phyloP scores from a whole-genome alignment of 2,329 filamentous ascomycete species.

The Malbranchea zuffiana region DNA sequence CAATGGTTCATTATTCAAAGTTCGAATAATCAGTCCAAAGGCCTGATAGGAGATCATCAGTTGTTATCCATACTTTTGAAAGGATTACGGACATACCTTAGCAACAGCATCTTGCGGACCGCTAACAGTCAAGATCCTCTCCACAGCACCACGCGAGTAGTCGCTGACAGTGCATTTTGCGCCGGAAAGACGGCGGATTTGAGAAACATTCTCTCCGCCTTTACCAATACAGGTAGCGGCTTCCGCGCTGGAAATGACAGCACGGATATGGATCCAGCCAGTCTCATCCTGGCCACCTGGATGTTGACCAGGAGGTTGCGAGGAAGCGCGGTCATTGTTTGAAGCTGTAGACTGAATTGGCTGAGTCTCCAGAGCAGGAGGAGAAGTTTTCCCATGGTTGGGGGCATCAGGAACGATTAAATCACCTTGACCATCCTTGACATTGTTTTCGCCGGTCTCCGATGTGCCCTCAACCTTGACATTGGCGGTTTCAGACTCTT shows the following conservation, averaged over 20 bases:
- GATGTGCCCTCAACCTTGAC: slow-evolving; percentile 36
- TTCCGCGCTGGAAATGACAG: slow-evolving; percentile 94
- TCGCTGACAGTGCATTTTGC: slow-evolving; percentile 99
- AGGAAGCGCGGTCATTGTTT: slow-evolving; percentile 41
- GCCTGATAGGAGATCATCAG: slow-evolving; percentile 45
- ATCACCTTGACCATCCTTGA: slow-evolving; percentile 54
- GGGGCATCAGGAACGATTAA: slow-evolving; percentile 56
- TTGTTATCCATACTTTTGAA: not conserved
- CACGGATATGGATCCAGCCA: slow-evolving; percentile 91
- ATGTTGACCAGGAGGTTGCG: slow-evolving; percentile 29
- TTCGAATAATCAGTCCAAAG: slow-evolving; percentile 95
- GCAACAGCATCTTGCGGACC: slow-evolving; percentile 92
- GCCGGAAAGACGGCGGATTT: slow-evolving; percentile 87
- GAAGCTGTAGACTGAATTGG: slow-evolving; percentile 48
- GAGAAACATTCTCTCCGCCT: slow-evolving; percentile 94
- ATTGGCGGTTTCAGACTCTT: slow-evolving; percentile 16
- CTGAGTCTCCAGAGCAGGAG: slow-evolving; percentile 42
- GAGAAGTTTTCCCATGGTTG: slow-evolving; percentile 44
- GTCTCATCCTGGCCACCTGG: slow-evolving; percentile 68
- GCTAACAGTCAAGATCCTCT: slow-evolving; percentile 94
- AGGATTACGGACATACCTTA: slow-evolving; percentile 55
- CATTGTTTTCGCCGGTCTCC: slow-evolving; percentile 32
- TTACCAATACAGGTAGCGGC: slow-evolving; percentile 97
- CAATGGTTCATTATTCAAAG: slow-evolving; percentile 91
- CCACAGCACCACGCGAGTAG: slow-evolving; percentile 91